A percentile compares a stretch with the other conserved stretches of the same genome.
Evolutionary conservation across 805 yeast species (phyloP).

Genomic region (Peterozyma toletana): DNA sequence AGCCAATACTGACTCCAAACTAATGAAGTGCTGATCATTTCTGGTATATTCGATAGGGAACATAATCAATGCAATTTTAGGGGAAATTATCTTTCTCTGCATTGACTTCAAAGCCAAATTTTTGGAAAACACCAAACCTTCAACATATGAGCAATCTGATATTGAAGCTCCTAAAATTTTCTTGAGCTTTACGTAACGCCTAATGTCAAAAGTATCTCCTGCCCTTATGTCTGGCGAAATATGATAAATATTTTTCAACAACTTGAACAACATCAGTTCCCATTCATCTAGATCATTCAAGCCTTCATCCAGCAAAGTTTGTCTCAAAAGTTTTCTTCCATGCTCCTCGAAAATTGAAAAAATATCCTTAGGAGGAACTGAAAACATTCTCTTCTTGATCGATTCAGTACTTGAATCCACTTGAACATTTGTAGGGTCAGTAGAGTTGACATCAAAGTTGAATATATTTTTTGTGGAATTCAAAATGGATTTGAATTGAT

Average conservation of each 20-base stretch:
- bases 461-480: neutral
- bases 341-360: constrained; percentile 26
- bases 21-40: constrained; percentile 71
- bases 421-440: neutral
- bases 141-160: constrained; percentile 50
- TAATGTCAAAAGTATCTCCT: constrained; percentile 74
- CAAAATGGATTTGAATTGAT: constrained; percentile 1
- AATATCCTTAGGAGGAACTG: constrained; percentile 8
- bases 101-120: constrained; percentile 72
- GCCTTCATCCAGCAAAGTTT: constrained; percentile 56
- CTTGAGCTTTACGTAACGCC: constrained; percentile 86
- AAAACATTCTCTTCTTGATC: constrained; percentile 4
- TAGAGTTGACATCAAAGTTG: constrained; percentile 1
- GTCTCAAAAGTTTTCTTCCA: constrained; percentile 45
- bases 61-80: constrained; percentile 74
- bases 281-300: constrained; percentile 48
- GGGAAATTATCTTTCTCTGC: constrained; percentile 57
- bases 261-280: constrained; percentile 43
- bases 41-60: constrained; percentile 85
- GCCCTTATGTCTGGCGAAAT: constrained; percentile 53
- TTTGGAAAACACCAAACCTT: constrained; percentile 83
- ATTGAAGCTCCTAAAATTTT: constrained; percentile 71
- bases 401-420: neutral
- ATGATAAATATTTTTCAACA: constrained; percentile 47
- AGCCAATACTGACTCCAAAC: constrained; percentile 74